Evolutionary conservation across 495 filamentous ascomycete genomes (phyloP), one percentile per base, ranked within the genome.

Genomic region (Podospora sp.): DNA sequence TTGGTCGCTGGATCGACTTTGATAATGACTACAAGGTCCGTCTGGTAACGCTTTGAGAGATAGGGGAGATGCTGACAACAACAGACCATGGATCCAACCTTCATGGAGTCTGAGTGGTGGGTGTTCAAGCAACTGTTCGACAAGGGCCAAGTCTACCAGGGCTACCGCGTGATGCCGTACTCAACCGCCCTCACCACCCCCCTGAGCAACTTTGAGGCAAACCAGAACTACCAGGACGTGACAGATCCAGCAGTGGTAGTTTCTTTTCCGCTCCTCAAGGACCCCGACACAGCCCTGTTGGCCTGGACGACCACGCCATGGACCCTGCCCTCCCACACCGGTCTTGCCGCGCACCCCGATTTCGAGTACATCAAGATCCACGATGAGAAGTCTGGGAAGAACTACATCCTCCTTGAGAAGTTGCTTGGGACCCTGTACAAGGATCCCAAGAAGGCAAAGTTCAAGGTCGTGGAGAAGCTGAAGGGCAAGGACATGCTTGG

Each of bases 31-130:
- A 97, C 83, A 97, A 97, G 88, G 90, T 90, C 66, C 63, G 79
- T 62, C 35, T 16, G n/a, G n/a, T 5, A 24, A 9, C 6, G 25
- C 18, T 9, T 18, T 22, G 27, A 20, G 8, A 60, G n/a, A 25
- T 60, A 12, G 22, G 11, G 21, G 20, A 33, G 40, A 26, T 12
- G 14, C 71, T 63, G 52, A 71, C 71, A 69, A 21, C 9, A 9
- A 25, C 76, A 92, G 90, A 96, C 92, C 16, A 96, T 97, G 93
- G 90, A 98, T 77, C 82, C 89, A 1, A 86, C 79, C n/a, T 98
- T 94, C 80, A 98, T 98, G 94, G 94, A 97, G 79, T 92, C 91
- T 0, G 88, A 92, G 51, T 98, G 94, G 94, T 97, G 94, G 94
- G 90, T 96, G 51, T 97, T 96, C 84, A 95, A 94, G 78, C 88